Evolutionary conservation across 768 basidiomycete genomes (phyloP).

Genomic region (Lentinula boryana): DNA sequence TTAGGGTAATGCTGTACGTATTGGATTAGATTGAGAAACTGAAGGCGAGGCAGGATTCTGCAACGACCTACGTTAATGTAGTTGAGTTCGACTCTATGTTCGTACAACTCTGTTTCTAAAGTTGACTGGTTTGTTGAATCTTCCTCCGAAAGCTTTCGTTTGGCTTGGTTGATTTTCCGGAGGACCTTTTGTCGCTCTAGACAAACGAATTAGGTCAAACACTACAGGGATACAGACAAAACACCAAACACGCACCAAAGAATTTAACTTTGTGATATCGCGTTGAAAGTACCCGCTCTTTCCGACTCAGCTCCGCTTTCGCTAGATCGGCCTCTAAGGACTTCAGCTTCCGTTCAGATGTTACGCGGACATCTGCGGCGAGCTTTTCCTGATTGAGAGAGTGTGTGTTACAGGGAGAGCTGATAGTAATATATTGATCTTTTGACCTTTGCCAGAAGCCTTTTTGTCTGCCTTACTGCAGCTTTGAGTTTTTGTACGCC

Average conservation of each 20-base stretch:
- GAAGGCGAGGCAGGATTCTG: background rate
- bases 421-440: background rate
- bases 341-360: slow-evolving; percentile 73
- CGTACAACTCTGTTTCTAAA: slow-evolving; percentile 43
- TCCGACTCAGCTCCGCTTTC: slow-evolving; percentile 53
- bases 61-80: slow-evolving; percentile 65
- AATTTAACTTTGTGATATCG: slow-evolving; percentile 92
- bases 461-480: slow-evolving; percentile 71
- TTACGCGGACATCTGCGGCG: slow-evolving; percentile 78
- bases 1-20: slow-evolving; percentile 76
- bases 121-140: slow-evolving; percentile 29
- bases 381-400: slow-evolving; percentile 53
- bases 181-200: slow-evolving; percentile 84
- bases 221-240: background rate
- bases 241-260: slow-evolving; percentile 58
- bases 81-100: slow-evolving; percentile 82
- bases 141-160: slow-evolving; percentile 40
- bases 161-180: slow-evolving; percentile 69
- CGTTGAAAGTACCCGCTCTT: slow-evolving; percentile 67
- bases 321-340: slow-evolving; percentile 70
- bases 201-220: background rate
- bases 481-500: slow-evolving; percentile 88
- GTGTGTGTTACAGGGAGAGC: background rate
- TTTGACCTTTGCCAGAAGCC: slow-evolving; percentile 74
- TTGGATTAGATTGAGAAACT: background rate